Conservation (phyloP, 768 basidiomycete species). For the Chalciporus pseudorubinellus region DNA sequence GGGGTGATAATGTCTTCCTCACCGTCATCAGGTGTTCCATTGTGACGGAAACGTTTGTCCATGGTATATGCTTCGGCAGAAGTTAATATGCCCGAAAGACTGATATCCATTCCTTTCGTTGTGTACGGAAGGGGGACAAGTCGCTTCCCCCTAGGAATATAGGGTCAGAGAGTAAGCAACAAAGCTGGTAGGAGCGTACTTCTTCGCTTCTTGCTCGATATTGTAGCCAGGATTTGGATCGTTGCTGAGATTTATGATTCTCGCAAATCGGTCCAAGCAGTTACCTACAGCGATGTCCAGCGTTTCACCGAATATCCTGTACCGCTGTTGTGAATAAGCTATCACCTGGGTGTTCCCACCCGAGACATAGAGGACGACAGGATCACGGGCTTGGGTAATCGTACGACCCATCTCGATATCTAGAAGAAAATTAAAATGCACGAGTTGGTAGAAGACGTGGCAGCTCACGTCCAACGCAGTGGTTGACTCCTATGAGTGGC, state of each 20-base stretch:
- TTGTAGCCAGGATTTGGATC: slow-evolving; percentile 97
- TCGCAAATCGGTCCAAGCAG: slow-evolving; percentile 94
- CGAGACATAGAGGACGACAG: slow-evolving; percentile 96
- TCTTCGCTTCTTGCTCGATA: slow-evolving; percentile 94
- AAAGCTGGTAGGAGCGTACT: slow-evolving; percentile 41
- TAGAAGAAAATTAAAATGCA: slow-evolving; percentile 30
- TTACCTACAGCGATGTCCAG: slow-evolving; percentile 99
- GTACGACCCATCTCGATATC: slow-evolving; percentile 99
- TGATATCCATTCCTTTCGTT: slow-evolving; percentile 98
- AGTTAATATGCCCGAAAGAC: slow-evolving; percentile 90
- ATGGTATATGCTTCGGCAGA: slow-evolving; percentile 83
- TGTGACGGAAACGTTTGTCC: slow-evolving; percentile 79
- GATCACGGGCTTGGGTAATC: slow-evolving; percentile 92
- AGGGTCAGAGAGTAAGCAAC: slow-evolving; percentile 1
- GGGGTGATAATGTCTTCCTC: slow-evolving; percentile 79
- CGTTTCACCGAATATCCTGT: slow-evolving; percentile 98
- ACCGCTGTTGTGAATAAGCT: slow-evolving; percentile 95
- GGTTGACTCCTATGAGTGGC: slow-evolving; percentile 96
- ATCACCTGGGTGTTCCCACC: slow-evolving; percentile 99
- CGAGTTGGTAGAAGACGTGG: neutral
- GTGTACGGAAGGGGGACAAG: slow-evolving; percentile 86
- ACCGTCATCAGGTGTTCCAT: slow-evolving; percentile 34
- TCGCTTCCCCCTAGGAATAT: slow-evolving; percentile 65
- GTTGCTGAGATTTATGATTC: slow-evolving; percentile 91
- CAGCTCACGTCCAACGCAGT: slow-evolving; percentile 91